Conservation (phyloP, 2,329 filamentous ascomycete genomes). For the Fusarium brachygibbosum region DNA sequence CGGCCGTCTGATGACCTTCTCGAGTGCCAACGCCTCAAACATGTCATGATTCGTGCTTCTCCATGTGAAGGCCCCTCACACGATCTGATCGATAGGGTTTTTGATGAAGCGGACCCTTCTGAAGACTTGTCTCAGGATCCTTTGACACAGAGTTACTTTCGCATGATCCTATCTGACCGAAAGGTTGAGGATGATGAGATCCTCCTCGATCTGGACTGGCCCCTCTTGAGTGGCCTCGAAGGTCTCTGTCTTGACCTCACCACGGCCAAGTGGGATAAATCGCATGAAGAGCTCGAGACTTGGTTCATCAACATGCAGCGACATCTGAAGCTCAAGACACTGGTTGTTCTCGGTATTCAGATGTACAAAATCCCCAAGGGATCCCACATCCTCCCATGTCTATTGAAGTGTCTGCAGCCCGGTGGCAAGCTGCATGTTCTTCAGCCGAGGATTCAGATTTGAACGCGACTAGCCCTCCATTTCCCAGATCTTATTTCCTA, state of each 20-base stretch:
- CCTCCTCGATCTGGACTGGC: constrained; percentile 16
- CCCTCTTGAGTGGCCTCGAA: constrained; percentile 20
- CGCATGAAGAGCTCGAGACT: not conserved
- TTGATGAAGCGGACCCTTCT: not conserved
- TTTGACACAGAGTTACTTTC: not conserved
- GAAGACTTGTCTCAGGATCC: not conserved
- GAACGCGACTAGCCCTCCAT: too few relatives aligned
- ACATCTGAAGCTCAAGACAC: constrained; percentile 28
- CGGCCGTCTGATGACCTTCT: not conserved
- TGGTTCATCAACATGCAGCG: constrained; percentile 2
- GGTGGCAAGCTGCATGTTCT: constrained; percentile 26
- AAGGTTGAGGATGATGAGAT: not conserved
- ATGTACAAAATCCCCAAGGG: too few relatives aligned
- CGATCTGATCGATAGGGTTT: not conserved
- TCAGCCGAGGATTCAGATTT: too few relatives aligned
- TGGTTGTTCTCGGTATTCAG: constrained; percentile 16
- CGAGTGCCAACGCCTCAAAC: constrained; percentile 14
- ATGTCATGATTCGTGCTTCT: constrained; percentile 22
- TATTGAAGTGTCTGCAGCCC: constrained; percentile 28
- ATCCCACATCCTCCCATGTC: not conserved
- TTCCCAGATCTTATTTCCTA: too few relatives aligned
- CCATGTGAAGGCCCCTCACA: not conserved
- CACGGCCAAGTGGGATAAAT: not conserved
- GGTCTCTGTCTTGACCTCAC: constrained; percentile 30
- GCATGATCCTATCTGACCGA: not conserved